Base-by-base conservation (phyloP, 1,139 yeast species). In the Nakaseomyces bracarensis region DNA sequence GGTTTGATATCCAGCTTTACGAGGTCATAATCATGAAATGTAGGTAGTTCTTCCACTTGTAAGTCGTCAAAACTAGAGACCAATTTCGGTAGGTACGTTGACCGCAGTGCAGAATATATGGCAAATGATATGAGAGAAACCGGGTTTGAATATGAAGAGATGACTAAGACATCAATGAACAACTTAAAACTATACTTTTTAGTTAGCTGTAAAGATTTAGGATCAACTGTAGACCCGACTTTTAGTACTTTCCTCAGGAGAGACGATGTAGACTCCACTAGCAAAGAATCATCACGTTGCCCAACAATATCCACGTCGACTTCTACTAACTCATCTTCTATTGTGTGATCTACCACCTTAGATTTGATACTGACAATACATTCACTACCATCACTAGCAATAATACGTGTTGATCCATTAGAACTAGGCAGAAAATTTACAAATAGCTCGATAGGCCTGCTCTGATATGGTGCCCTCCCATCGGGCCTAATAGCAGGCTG, bases 321-420 rank as follows among this genome's bases (percentile, higher is more conserved):
- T 39, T 79, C 79, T 4, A 89, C 67, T 27, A 86, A 65, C 23
- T 73, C 69, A 1, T 46, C 54, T 25, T 48, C 63, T 7, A 48
- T 53, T 26, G 71, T 61, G 27, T 68, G 67, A 43, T 73, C 71
- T n/a, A 84, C 82, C 2, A 89, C 96, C 54, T 83, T 82, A 8
- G 89, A 75, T 62, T 89, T 89, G 40, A 89, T 74, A 55, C 96
- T 91, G 2, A 86, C 89, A 39, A 89, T 80, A 57, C 96, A 86
- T 62, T 89, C 97, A 52, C 87, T 78, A 18, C 97, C 96, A 61
- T 89, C 96, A 45, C 83, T 74, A 29, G 86, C 73, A 53, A 89
- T 72, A 28, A 89, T 77, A 64, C 95, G 72, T 1, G 96, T 83
- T 5, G 96, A 86, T 15, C 98, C 98, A 64, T 89, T 85, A 7